Evolutionary conservation across 352 stramenopile genomes (phyloP), one percentile per base, ranked within the genome.

Genomic region (Phytophthora cryptogea): DNA sequence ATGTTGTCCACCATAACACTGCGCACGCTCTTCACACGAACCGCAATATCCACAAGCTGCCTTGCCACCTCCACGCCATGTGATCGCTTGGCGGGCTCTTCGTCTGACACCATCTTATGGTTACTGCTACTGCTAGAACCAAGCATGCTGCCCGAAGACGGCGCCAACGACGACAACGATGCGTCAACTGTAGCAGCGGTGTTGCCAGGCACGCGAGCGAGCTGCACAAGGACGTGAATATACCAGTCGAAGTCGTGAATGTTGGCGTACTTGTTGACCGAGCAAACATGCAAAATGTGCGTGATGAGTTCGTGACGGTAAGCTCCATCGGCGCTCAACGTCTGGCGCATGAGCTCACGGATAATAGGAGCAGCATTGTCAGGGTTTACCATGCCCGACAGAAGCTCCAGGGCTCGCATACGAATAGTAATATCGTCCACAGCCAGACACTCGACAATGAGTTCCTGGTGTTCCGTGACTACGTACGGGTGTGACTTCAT

Each of bases 341-440:
- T 97, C 70, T 99, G 97, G 16, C 96, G 78, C 65, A 99, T 89
- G 8, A 99, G 76, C 63, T 99, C 95, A 32, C 88, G 82, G 32
- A 99, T 97, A 48, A 99, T 92, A 41, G 98, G 95, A 6, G 94
- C 84, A 4, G 99, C 84, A 42, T 99, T 99, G 30, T 97, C 91
- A 23, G 94, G 86, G 11, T 91, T 98, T 8, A 98, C 94, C 94
- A 99, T 99, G 8, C 89, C 82, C 1, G 81, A 86, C 1, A 99
- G 68, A 47, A 99, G 80, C 63, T 99, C 95, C 7, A 99, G 74
- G n/a, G 97, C 86, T 27, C 97, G 85, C 62, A 97, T 98, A 5
- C 97, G 94, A 66, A 99, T 99, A 10, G 97, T 99, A 17, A 99
- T 96, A 74, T 99, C 97, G 47, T 99, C 97, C 54, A 99, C 97